A percentile compares a stretch with the other conserved stretches of the same genome.
Evolutionary conservation across 257 asterid species (phyloP).

Genomic region (Marsdenia floribunda): DNA sequence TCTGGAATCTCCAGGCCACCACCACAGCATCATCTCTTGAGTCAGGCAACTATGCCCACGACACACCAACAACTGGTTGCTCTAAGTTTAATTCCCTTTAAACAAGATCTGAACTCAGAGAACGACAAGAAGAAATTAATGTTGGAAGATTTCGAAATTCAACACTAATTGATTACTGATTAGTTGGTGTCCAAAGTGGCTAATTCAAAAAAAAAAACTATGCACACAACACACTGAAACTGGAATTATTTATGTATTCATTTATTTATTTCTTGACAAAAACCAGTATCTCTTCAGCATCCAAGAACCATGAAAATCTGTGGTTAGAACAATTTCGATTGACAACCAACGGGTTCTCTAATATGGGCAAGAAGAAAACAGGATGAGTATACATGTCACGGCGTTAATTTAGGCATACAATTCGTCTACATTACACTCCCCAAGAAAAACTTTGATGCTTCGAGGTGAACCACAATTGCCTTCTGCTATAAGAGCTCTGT

Average conservation of each 20-base stretch:
- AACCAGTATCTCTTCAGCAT: conserved; percentile 17
- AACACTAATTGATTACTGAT: too few species aligned
- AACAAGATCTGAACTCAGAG: too few species aligned
- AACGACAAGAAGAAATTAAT: too few species aligned
- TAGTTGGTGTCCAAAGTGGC: too few species aligned
- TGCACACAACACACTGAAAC: conserved; percentile 1
- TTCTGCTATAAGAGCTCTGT: conserved; percentile 95
- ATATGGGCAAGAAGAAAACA: neutral
- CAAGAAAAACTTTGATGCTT: conserved; percentile 83
- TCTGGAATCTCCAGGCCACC: too few species aligned
- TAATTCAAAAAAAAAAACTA: neutral
- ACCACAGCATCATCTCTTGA: too few species aligned
- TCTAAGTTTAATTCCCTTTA: too few species aligned
- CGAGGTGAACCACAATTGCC: conserved; percentile 95
- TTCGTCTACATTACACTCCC: conserved; percentile 89
- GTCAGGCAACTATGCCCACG: too few species aligned
- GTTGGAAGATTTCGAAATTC: too few species aligned
- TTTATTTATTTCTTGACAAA: conserved; percentile 12
- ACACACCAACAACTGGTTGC: too few species aligned
- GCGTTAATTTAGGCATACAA: conserved; percentile 44
- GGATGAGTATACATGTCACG: neutral
- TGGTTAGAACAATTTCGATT: conserved; percentile 5
- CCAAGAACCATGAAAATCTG: conserved; percentile 8
- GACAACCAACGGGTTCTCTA: neutral
- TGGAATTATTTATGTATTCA: neutral